A percentile compares a stretch with the other conserved stretches of the same genome.
phyloP scores from a whole-genome alignment of 2,329 filamentous ascomycete species.

The Leptoxyphium fumago region DNA sequence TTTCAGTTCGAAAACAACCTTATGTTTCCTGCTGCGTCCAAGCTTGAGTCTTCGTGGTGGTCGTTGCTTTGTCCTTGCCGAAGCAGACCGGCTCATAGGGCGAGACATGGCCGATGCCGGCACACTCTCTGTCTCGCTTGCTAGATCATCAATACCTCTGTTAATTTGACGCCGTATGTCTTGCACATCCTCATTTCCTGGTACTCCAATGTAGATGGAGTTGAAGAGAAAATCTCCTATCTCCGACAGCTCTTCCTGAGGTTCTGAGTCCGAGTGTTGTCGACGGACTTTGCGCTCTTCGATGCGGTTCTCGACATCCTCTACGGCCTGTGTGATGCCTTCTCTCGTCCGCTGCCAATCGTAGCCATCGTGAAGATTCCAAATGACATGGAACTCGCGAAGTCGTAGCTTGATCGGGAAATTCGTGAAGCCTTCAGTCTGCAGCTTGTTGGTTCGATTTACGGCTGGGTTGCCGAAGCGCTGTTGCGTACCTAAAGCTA shows the following conservation, averaged over 20 bases:
- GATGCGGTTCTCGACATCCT: slow-evolving; percentile 71
- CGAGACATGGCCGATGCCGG: slow-evolving; percentile 51
- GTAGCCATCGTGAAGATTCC: slow-evolving; percentile 96
- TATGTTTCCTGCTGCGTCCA: slow-evolving; percentile 75
- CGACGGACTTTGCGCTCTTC: slow-evolving; percentile 53
- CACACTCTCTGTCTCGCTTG: slow-evolving; percentile 80
- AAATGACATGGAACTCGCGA: slow-evolving; percentile 82
- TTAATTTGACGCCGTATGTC: slow-evolving; percentile 78
- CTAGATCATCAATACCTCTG: slow-evolving; percentile 68
- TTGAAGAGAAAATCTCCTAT: slow-evolving; percentile 97
- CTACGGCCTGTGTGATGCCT: slow-evolving; percentile 72
- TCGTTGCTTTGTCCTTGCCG: slow-evolving; percentile 11
- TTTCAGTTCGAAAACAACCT: slow-evolving; percentile 86
- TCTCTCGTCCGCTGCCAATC: slow-evolving; percentile 86
- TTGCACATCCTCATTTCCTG: slow-evolving; percentile 68
- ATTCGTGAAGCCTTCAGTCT: not conserved
- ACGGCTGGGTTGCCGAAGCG: slow-evolving; percentile 17
- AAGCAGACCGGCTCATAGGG: slow-evolving; percentile 34
- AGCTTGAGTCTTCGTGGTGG: slow-evolving; percentile 45
- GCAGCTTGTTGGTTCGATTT: slow-evolving; percentile 1
- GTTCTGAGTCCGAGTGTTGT: slow-evolving; percentile 36
- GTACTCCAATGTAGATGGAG: slow-evolving; percentile 93
- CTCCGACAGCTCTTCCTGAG: slow-evolving; percentile 62
- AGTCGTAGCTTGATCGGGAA: slow-evolving; percentile 57
- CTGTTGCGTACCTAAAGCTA: slow-evolving; percentile 14